Evolutionary conservation across 2,329 filamentous ascomycete genomes (phyloP).

Genomic region (Aspergillus sergii): DNA sequence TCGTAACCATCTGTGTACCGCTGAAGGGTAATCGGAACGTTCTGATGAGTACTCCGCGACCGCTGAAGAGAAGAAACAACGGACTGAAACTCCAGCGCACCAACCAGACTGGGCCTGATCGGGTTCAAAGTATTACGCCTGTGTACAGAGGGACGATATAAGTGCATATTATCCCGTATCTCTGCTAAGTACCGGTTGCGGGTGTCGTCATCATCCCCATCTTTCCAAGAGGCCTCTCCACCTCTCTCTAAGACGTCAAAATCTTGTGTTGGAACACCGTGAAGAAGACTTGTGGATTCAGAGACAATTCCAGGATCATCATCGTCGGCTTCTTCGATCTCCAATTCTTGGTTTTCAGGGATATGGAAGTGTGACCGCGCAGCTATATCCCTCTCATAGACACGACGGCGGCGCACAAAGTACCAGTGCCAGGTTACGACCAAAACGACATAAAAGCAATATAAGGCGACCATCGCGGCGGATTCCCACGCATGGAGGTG

Average conservation of each 20-base stretch:
- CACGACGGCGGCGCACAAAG: constrained; percentile 63
- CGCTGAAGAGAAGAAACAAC: constrained; percentile 84
- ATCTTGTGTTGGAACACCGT: constrained; percentile 62
- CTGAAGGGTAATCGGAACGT: constrained; percentile 68
- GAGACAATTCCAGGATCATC: constrained; percentile 54
- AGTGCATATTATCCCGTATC: constrained; percentile 89
- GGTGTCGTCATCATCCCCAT: constrained; percentile 59
- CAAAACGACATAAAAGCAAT: constrained; percentile 82
- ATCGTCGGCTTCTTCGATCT: constrained; percentile 59
- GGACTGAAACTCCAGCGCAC: constrained; percentile 89
- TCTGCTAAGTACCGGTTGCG: constrained; percentile 71
- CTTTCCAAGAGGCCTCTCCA: constrained; percentile 46
- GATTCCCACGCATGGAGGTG: constrained; percentile 87
- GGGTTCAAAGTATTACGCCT: constrained; percentile 76
- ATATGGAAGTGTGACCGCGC: constrained; percentile 74
- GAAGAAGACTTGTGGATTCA: constrained; percentile 48
- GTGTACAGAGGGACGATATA: constrained; percentile 69
- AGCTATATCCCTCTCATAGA: constrained; percentile 67
- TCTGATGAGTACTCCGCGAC: constrained; percentile 70
- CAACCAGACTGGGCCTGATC: constrained; percentile 89
- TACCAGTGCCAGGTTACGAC: constrained; percentile 95
- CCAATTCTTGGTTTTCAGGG: constrained; percentile 60
- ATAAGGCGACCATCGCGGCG: constrained; percentile 84
- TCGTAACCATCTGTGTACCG: constrained; percentile 68
- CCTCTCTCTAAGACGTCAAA: constrained; percentile 63